Conservation (phyloP, 2,329 filamentous ascomycete species). For the Pseudocercospora fijiensis region DNA sequence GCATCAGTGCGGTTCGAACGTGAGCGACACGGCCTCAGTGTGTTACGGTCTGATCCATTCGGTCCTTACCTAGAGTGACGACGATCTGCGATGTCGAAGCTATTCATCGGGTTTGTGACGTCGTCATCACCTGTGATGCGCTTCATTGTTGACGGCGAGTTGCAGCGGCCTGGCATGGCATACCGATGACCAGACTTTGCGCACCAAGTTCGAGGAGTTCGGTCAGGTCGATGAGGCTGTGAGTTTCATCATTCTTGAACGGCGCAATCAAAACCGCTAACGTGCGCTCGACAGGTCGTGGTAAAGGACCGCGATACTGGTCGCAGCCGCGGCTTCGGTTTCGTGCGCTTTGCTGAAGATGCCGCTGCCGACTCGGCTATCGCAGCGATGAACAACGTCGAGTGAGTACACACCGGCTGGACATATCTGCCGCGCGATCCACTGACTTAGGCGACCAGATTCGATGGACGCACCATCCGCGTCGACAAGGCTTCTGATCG, state of each 20-base stretch:
- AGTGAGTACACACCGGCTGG: slow-evolving; percentile 61
- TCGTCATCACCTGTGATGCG: slow-evolving; percentile 6
- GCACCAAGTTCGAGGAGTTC: slow-evolving; percentile 89
- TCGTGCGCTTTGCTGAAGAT: slow-evolving; percentile 82
- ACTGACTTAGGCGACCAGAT: slow-evolving; percentile 54
- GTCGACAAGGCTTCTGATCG: slow-evolving; percentile 94
- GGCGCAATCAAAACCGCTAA: slow-evolving; percentile 2
- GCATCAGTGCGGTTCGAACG: slow-evolving; percentile 11
- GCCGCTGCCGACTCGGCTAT: slow-evolving; percentile 76
- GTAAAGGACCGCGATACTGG: slow-evolving; percentile 97
- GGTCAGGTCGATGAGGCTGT: slow-evolving; percentile 93
- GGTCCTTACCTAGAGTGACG: slow-evolving; percentile 35
- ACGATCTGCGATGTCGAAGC: slow-evolving; percentile 70
- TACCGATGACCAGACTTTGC: slow-evolving; percentile 84
- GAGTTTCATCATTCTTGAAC: slow-evolving; percentile 49
- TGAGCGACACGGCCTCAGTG: slow-evolving; percentile 10
- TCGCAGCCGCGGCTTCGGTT: slow-evolving; percentile 95
- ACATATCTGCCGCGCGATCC: not conserved
- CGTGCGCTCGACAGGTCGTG: slow-evolving; percentile 65
- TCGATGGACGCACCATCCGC: slow-evolving; percentile 90
- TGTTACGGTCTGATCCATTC: slow-evolving; percentile 26
- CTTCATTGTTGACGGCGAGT: slow-evolving; percentile 23
- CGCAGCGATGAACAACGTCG: slow-evolving; percentile 77
- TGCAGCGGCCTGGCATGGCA: slow-evolving; percentile 94
- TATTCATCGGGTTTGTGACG: slow-evolving; percentile 81